Base-by-base conservation (phyloP, 2,329 filamentous ascomycete genomes). In the Corynespora cassiicola region DNA sequence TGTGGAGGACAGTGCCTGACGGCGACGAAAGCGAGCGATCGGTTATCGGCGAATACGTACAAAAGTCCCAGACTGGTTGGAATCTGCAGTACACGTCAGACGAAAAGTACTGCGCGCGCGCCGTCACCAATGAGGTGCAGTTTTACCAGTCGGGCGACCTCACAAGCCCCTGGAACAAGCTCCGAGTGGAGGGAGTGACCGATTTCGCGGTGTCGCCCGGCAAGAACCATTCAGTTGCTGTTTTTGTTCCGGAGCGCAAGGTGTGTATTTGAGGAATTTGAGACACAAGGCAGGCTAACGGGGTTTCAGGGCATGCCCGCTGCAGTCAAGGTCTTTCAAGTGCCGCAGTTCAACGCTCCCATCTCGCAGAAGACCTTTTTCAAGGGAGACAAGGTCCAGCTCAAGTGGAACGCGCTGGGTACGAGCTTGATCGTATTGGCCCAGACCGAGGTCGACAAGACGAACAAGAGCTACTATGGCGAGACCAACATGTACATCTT, bases 281-380 rank as follows among this genome's bases (percentile, higher is more conserved):
- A 12, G 11, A 15, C 12, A 8, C 20, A 9, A 20, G n/a, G 41
- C 16, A 15, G 5, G 39, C 47, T 58, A 43, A 61, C 48, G 36
- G 14, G 28, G 25, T 24, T 23, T 29, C 53, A 95, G 88, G 92
- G 94, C 34, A 88, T 91, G 81, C 94, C 94, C 22, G 91, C 94
- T 37, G 82, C 88, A 2, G 90, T 97, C 69, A 95, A 95, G 73
- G 88, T 97, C 45, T 99, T 87, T 76, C 90, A 92, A 54, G 88
- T 97, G 22, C 92, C 94, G 26, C 80, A 94, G 57, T 97, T 97
- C 73, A 80, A 74, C 49, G 76, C 75, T 36, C 85, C 91, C 4
- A 85, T 96, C 32, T 96, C 92, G 24, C 92, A 97, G 69, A 99
- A 99, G 84, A 96, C 87, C 2, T 99, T 99, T 68, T 99, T 90